Base-by-base conservation (phyloP, 805 yeast genomes). In the Limtongia smithiae region DNA sequence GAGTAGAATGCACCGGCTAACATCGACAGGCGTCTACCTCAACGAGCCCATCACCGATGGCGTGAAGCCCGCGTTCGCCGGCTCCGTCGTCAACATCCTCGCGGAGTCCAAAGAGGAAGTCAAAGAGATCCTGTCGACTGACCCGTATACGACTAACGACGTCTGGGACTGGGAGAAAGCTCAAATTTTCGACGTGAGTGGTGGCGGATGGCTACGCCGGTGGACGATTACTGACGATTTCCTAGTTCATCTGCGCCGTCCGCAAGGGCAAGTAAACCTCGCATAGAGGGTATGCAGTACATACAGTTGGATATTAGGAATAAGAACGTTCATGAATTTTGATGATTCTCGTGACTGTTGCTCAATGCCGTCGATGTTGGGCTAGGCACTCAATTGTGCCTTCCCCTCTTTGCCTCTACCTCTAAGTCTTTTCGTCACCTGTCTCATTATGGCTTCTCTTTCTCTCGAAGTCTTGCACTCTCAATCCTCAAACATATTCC, bases 101-200 rank as follows among this genome's bases (percentile, higher is more conserved):
- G 91, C 91, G 31, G 80, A 80, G 44, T 70, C 80, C 41, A 79
- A 73, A 60, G 83, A 83, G 54, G 83, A 83, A 55, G 81, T 83
- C 9, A 54, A 82, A 38, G 85, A 80, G 36, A 69, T 83, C 48
- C 73, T 86, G 65, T 77, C 80, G 61, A 60, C 69, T 41, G 95
- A 86, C 63, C 65, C 80, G 31, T 86, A 81, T 65, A 76, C 77
- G 58, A 73, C 71, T 58, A 71, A 73, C 31, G 90, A 88, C 1
- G 75, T 86, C 51, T 86, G 94, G 95, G 94, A 86, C 64, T 63
- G 84, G 52, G 78, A 78, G 33, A 75, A 72, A 46, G 82, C 77
- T 17, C 61, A 81, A 55, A 77, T 83, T 34, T 74, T 77, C 61
- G 88, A 88, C 37, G 68, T 64, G n/a, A n/a, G n/a, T n/a, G n/a